phyloP scores from a whole-genome alignment of 306 rosid genomes.

The Alnus rubra region DNA sequence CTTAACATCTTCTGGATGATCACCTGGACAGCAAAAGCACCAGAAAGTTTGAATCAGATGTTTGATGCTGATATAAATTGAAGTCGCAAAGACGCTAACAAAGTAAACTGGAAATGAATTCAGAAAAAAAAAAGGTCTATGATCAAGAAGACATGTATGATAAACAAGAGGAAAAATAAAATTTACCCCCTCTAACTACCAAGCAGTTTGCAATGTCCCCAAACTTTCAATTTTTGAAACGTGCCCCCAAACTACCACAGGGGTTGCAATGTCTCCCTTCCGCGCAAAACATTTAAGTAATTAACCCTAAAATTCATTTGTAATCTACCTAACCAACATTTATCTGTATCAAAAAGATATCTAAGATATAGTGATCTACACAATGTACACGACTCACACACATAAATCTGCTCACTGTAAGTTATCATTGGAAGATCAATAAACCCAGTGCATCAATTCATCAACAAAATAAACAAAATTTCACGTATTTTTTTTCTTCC shows the following conservation, averaged over 20 bases:
- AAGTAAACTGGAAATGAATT: background rate
- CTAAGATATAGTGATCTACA: background rate
- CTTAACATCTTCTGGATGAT: constrained; percentile 87
- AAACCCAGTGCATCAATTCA: background rate
- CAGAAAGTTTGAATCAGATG: background rate
- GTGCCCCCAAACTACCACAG: too few species aligned
- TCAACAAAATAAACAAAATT: background rate
- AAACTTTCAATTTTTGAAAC: too few species aligned
- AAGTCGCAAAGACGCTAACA: background rate
- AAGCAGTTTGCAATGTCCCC: too few species aligned
- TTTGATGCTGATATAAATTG: background rate
- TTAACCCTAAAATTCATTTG: too few species aligned
- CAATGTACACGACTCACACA: background rate
- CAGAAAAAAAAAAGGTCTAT: background rate
- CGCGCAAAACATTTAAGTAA: too few species aligned
- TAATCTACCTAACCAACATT: too few species aligned
- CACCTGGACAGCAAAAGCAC: constrained; percentile 52
- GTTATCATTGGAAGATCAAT: background rate
- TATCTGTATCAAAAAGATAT: background rate
- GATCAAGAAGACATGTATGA: background rate
- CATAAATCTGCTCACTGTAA: too few species aligned
- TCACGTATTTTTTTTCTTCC: too few species aligned
- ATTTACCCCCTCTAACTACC: too few species aligned
- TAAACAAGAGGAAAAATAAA: too few species aligned
- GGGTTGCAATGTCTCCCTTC: too few species aligned